Conservation (phyloP, 1,139 yeast genomes). For the Zygosaccharomyces sapae region DNA sequence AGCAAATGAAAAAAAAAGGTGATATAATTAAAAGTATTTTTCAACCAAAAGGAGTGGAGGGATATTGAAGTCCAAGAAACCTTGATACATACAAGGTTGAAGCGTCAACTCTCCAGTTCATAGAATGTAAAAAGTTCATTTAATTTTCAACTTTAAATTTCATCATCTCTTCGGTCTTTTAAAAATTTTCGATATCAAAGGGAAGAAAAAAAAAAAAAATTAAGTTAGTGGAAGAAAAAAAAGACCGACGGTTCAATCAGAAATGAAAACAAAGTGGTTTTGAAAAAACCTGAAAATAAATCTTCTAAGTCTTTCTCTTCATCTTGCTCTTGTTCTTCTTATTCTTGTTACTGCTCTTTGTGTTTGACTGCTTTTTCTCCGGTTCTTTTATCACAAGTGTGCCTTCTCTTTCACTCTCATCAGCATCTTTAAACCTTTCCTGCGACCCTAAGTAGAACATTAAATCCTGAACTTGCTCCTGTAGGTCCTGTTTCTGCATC, state of each 20-base stretch:
- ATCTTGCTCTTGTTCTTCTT: slow-evolving; percentile 19
- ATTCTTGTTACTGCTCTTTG: slow-evolving; percentile 15
- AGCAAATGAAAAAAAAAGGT: background rate
- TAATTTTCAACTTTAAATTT: background rate
- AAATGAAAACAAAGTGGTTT: background rate
- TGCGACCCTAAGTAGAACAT: slow-evolving; percentile 78
- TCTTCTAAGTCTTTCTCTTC: background rate
- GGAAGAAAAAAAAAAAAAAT: slow-evolving; percentile 18
- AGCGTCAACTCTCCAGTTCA: background rate
- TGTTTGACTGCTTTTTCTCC: slow-evolving; percentile 6
- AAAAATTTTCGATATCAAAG: slow-evolving; percentile 27
- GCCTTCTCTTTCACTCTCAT: slow-evolving; percentile 70
- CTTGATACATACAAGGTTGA: slow-evolving; percentile 1
- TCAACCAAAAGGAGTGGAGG: background rate
- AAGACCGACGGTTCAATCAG: background rate
- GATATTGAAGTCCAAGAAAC: background rate
- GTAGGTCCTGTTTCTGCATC: slow-evolving; percentile 48
- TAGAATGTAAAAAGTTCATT: background rate
- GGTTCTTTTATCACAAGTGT: slow-evolving; percentile 44
- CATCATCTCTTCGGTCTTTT: slow-evolving; percentile 19
- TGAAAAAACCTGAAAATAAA: no score
- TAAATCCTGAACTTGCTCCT: slow-evolving; percentile 71
- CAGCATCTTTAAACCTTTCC: slow-evolving; percentile 64
- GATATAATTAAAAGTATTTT: background rate
- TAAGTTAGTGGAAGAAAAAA: no score